Evolutionary conservation across 805 yeast species (phyloP).

Genomic region (Saccharomycopsis sp.): DNA sequence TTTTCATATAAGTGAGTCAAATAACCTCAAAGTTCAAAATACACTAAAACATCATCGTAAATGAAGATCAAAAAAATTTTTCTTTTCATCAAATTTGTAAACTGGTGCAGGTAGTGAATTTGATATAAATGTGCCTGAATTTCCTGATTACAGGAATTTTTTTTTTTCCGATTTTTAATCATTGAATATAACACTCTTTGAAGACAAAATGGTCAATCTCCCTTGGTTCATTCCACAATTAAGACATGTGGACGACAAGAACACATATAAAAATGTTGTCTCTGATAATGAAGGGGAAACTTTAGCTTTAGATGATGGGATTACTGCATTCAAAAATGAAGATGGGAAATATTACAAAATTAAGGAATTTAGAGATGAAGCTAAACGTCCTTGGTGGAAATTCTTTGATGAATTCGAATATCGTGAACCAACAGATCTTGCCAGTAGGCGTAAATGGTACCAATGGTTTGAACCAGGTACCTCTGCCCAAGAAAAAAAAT

Average conservation of each 20-base stretch:
- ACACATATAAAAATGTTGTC: slow-evolving; percentile 3
- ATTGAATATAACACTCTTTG: too few species aligned
- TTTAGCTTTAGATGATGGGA: neutral
- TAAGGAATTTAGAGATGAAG: slow-evolving; percentile 29
- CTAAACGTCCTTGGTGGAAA: slow-evolving; percentile 33
- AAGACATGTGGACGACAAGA: slow-evolving; percentile 8
- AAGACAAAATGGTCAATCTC: slow-evolving; percentile 1
- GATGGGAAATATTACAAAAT: slow-evolving; percentile 8
- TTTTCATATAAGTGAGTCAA: too few species aligned
- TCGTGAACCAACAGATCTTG: slow-evolving; percentile 30
- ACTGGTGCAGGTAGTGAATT: too few species aligned
- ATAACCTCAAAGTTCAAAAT: too few species aligned
- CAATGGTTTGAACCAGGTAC: slow-evolving; percentile 26
- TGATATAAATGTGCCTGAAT: too few species aligned
- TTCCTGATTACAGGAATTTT: too few species aligned
- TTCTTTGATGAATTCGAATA: slow-evolving; percentile 53
- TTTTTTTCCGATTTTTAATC: too few species aligned
- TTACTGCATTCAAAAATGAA: neutral
- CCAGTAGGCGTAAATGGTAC: slow-evolving; percentile 35
- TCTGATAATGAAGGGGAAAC: neutral
- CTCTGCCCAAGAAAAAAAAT: slow-evolving; percentile 34
- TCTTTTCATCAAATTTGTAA: too few species aligned
- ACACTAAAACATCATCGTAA: too few species aligned
- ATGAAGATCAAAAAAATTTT: too few species aligned
- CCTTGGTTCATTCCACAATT: slow-evolving; percentile 13